Evolutionary conservation across 202 grass and related monocot genomes (phyloP).

Genomic region (Musa balbisiana): DNA sequence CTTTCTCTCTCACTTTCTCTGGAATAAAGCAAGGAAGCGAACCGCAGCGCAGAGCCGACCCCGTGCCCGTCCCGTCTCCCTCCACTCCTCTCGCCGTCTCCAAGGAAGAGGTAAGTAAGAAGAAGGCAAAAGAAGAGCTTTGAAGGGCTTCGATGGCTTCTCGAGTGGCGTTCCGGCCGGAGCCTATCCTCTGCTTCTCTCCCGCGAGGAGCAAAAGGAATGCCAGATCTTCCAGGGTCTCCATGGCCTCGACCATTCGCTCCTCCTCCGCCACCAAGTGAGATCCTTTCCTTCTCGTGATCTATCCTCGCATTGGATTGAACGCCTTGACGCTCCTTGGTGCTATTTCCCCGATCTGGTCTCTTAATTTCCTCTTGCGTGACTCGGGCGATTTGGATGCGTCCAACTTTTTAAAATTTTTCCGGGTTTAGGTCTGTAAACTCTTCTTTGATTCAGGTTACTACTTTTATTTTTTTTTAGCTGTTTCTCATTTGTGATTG

Average conservation of each 20-base stretch:
- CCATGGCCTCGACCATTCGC: conserved; percentile 7
- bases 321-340: too few relatives aligned
- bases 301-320: too few relatives aligned
- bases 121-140: neutral
- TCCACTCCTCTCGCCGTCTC: neutral
- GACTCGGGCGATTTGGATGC: neutral
- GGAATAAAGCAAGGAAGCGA: too few relatives aligned
- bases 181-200: conserved; percentile 12
- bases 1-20: neutral
- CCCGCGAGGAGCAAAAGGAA: neutral
- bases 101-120: neutral
- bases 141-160: neutral
- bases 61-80: too few relatives aligned
- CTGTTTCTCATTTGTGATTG: too few relatives aligned
- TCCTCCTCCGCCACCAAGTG: conserved; percentile 3
- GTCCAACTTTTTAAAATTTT: neutral
- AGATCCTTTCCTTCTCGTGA: neutral
- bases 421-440: neutral
- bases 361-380: neutral
- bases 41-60: too few relatives aligned
- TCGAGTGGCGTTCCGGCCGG: conserved; percentile 6
- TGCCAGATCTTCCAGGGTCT: conserved; percentile 4
- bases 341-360: neutral
- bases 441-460: too few relatives aligned
- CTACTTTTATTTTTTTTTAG: too few relatives aligned